Conservation (phyloP, 2,329 filamentous ascomycete genomes). For the Phaeosphaeria sp. region DNA sequence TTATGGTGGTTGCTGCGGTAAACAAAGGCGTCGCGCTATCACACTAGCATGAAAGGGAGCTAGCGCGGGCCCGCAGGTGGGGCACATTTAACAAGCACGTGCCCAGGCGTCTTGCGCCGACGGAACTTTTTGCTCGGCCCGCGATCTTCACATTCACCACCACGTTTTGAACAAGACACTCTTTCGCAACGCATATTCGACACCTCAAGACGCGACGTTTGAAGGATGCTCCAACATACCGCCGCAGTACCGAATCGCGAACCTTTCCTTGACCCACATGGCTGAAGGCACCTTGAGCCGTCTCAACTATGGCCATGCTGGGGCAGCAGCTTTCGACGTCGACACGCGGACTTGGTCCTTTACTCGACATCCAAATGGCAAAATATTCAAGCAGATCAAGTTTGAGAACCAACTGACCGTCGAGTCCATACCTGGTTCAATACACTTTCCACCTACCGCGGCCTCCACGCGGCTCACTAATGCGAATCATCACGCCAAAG, state of each 20-base stretch:
- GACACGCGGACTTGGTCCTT: slow-evolving; percentile 60
- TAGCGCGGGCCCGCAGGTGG: background rate
- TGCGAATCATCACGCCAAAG: slow-evolving; percentile 18
- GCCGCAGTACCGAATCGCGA: slow-evolving; percentile 15
- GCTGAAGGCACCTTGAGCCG: slow-evolving; percentile 59
- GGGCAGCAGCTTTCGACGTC: slow-evolving; percentile 57
- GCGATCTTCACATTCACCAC: slow-evolving; percentile 9
- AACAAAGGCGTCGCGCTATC: slow-evolving; percentile 31
- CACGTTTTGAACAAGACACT: slow-evolving; percentile 4
- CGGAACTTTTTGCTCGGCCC: slow-evolving; percentile 21
- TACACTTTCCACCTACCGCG: slow-evolving; percentile 1
- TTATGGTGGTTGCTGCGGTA: slow-evolving; percentile 37
- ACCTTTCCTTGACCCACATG: slow-evolving; percentile 58
- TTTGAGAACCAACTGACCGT: slow-evolving; percentile 20
- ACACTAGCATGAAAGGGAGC: background rate
- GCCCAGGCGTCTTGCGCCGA: slow-evolving; percentile 37
- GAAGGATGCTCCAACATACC: slow-evolving; percentile 33
- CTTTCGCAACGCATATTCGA: background rate
- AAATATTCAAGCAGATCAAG: slow-evolving; percentile 33
- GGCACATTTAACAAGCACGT: slow-evolving; percentile 19
- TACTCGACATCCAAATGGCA: slow-evolving; percentile 43
- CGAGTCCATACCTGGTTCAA: slow-evolving; percentile 25
- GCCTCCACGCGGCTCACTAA: background rate
- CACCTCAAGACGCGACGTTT: background rate
- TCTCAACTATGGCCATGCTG: slow-evolving; percentile 63